These are phyloP conservation scores for Yamadazyma diddensiae DNA, from an alignment of 1,139 yeast species.

Conservation along the genomic window DNA sequence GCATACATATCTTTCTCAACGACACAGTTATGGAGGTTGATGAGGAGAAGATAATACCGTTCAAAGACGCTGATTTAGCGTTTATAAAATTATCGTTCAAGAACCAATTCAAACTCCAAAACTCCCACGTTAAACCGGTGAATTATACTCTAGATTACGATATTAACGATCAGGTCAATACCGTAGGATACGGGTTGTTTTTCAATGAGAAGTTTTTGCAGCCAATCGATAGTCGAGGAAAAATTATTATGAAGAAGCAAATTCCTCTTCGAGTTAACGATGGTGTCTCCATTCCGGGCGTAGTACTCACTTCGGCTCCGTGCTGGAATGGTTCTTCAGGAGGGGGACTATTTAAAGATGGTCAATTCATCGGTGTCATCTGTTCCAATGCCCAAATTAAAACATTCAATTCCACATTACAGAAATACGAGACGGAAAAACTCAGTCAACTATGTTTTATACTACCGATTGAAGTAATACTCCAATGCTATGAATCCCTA, in stretches of 20 bases:
- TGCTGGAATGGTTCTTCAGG: conserved; percentile 84
- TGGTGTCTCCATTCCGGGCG: conserved; percentile 19
- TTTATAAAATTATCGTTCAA: conserved; percentile 25
- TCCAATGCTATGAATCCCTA: conserved; percentile 14
- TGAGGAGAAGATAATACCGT: no score
- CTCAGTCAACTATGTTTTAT: conserved; percentile 26
- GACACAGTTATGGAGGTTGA: conserved; percentile 23
- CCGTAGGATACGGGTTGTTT: conserved; percentile 61
- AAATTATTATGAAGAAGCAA: conserved; percentile 17
- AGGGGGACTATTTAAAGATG: conserved; percentile 51
- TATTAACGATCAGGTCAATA: conserved; percentile 37
- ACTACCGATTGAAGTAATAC: conserved; percentile 27
- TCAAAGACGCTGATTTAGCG: conserved; percentile 33
- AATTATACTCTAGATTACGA: conserved; percentile 11
- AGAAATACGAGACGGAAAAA: conserved; percentile 22
- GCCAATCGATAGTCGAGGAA: conserved; percentile 50
- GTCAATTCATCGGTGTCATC: conserved; percentile 51
- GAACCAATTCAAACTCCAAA: conserved; percentile 12
- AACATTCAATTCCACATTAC: conserved; percentile 9
- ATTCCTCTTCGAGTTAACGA: conserved; percentile 4
- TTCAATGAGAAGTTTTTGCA: conserved; percentile 19
- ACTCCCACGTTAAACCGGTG: conserved; percentile 7
- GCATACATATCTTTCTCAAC: conserved; percentile 2
- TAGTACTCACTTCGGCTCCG: conserved; percentile 55
- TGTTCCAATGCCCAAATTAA: conserved; percentile 57